A percentile compares a stretch with the other conserved stretches of the same genome.
phyloP scores from a whole-genome alignment of 1,284 basidiomycete genomes.

The Rhodotorula sp. region DNA sequence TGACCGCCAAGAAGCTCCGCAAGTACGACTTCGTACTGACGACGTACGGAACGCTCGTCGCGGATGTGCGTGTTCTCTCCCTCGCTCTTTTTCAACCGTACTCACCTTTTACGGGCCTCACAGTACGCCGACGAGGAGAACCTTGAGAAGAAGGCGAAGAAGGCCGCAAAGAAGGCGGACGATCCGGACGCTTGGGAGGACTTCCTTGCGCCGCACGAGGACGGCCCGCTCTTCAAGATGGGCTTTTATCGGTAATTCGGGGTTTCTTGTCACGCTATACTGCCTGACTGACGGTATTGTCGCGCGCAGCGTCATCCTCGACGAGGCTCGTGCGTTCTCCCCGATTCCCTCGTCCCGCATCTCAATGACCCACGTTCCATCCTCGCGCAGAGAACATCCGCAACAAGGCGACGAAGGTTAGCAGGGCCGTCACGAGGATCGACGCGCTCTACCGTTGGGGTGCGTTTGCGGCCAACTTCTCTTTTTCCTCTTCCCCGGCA shows the following conservation, averaged over 20 bases:
- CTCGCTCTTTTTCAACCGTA: neutral
- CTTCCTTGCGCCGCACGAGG: slow-evolving; percentile 26
- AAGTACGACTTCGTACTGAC: slow-evolving; percentile 47
- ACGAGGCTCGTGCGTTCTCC: slow-evolving; percentile 49
- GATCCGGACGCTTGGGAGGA: slow-evolving; percentile 26
- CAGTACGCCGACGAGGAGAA: slow-evolving; percentile 6
- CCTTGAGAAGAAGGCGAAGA: slow-evolving; percentile 1
- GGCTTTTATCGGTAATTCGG: slow-evolving; percentile 47
- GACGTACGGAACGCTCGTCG: slow-evolving; percentile 17
- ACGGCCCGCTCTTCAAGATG: slow-evolving; percentile 47
- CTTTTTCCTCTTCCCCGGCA: no score
- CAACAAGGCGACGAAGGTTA: slow-evolving; percentile 32
- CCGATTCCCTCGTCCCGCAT: neutral
- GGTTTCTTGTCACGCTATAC: neutral
- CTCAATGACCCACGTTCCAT: no score
- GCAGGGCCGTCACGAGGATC: slow-evolving; percentile 24
- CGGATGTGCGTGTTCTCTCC: neutral
- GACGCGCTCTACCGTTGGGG: slow-evolving; percentile 40
- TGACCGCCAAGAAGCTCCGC: slow-evolving; percentile 50
- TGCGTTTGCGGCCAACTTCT: no score
- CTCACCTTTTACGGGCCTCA: no score
- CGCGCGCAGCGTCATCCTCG: slow-evolving; percentile 48
- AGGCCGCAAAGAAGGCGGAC: slow-evolving; percentile 17
- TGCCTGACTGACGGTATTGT: neutral
- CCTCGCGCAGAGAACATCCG: slow-evolving; percentile 30